Percentiles rank a stretch among this genome's conserved stretches.
Evolutionary conservation across 2,329 filamentous ascomycete genomes (phyloP).

Genomic region (Zopfia rhizophila): DNA sequence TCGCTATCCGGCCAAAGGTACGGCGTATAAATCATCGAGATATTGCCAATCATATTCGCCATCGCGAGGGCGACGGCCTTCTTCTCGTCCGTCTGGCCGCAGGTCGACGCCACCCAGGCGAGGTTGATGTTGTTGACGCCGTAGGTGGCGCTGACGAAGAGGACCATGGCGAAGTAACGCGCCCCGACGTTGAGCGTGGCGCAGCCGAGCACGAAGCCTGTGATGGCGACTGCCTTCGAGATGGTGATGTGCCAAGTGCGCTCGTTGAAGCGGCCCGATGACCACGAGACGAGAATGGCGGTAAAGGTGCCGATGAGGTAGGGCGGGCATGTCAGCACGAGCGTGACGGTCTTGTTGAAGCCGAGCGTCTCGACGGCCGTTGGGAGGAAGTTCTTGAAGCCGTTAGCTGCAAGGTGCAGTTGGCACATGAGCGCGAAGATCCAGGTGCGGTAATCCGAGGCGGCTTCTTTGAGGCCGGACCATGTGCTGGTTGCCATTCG

Average conservation of each 20-base stretch:
- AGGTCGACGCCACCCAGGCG: conserved; percentile 51
- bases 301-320: conserved; percentile 44
- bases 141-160: conserved; percentile 45
- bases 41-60: conserved; percentile 53
- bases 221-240: conserved; percentile 36
- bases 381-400: conserved; percentile 46
- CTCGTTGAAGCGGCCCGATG: conserved; percentile 40
- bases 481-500: conserved; percentile 30
- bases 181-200: conserved; percentile 38
- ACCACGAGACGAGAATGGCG: conserved; percentile 34
- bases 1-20: conserved; percentile 36
- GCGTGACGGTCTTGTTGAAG: conserved; percentile 41
- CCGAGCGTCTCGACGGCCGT: conserved; percentile 45
- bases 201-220: conserved; percentile 42
- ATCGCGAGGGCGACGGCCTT: conserved; percentile 53
- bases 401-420: conserved; percentile 28
- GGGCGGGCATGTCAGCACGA: conserved; percentile 39
- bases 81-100: conserved; percentile 55
- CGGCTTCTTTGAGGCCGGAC: conserved; percentile 26
- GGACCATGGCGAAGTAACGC: conserved; percentile 45
- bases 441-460: conserved; percentile 26
- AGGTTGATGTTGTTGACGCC: conserved; percentile 48
- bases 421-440: conserved; percentile 31
- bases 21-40: conserved; percentile 49
- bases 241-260: conserved; percentile 45